These are phyloP conservation scores for Eimeria brunetti DNA, from an alignment of 169 alveolate genomes.

Conservation along the genomic window DNA sequence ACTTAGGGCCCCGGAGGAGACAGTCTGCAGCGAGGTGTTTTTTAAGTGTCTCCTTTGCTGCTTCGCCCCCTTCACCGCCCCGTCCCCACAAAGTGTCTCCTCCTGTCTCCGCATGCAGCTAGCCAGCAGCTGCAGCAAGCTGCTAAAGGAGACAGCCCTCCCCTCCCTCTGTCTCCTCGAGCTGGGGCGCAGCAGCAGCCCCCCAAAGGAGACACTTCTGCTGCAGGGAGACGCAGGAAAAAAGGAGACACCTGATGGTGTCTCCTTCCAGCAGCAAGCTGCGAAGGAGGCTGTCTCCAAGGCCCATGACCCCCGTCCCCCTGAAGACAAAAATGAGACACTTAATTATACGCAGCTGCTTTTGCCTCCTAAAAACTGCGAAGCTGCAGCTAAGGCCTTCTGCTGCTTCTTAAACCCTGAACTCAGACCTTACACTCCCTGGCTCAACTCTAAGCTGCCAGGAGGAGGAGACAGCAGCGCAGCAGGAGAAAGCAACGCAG, in stretches of 20 bases:
- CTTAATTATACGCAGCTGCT: too few species aligned
- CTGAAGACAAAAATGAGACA: too few species aligned
- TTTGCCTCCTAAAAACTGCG: slow-evolving; percentile 38
- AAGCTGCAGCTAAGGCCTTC: slow-evolving; percentile 11
- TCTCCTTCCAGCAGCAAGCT: background rate
- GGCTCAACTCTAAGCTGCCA: background rate
- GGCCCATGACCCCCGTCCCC: too few species aligned
- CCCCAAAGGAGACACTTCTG: background rate
- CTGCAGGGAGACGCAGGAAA: background rate
- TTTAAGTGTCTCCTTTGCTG: slow-evolving; percentile 22
- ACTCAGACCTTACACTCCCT: slow-evolving; percentile 35
- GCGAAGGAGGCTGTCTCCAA: background rate
- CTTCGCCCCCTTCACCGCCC: slow-evolving; percentile 14
- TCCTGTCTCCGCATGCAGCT: background rate
- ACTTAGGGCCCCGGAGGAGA: background rate
- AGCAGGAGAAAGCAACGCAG: background rate
- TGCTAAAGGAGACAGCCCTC: background rate
- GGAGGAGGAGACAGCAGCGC: background rate
- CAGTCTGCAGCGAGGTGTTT: background rate
- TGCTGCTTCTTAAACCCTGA: slow-evolving; percentile 14
- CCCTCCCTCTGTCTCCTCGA: slow-evolving; percentile 5
- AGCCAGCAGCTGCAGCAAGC: background rate
- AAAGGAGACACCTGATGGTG: background rate
- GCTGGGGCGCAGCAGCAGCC: background rate
- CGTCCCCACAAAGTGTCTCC: background rate